phyloP scores from a whole-genome alignment of 257 asterid species.

The Leptodermis oblonga region DNA sequence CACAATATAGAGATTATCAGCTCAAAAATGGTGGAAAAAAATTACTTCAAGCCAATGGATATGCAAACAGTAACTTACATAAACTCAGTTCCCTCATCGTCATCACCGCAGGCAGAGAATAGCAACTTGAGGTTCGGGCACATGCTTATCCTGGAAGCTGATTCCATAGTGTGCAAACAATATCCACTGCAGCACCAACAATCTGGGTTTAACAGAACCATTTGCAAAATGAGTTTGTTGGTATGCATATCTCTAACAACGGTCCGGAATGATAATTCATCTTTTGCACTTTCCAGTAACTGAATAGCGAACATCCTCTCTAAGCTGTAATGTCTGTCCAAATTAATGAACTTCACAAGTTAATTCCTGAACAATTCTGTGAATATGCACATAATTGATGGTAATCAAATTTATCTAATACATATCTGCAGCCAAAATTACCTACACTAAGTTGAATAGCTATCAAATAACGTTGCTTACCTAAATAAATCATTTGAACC shows the following conservation, averaged over 20 bases:
- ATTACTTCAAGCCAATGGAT: too few species aligned
- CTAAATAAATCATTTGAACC: conserved; percentile 54
- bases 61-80: conserved; percentile 38
- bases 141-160: conserved; percentile 47
- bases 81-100: conserved; percentile 38
- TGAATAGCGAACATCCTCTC: conserved; percentile 76
- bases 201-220: conserved; percentile 79
- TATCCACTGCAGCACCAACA: conserved; percentile 67
- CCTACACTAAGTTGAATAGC: not conserved
- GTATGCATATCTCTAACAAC: conserved; percentile 68
- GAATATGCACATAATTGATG: not conserved
- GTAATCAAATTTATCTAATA: not conserved
- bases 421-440: not conserved
- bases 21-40: not conserved
- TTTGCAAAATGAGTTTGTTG: conserved; percentile 51
- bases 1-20: too few species aligned
- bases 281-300: conserved; percentile 77
- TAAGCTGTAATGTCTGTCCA: conserved; percentile 55
- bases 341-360: conserved; percentile 13
- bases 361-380: conserved; percentile 1
- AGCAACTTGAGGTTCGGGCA: conserved; percentile 59
- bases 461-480: conserved; percentile 28
- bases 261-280: conserved; percentile 77
- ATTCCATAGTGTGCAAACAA: conserved; percentile 35
- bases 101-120: conserved; percentile 43